Evolutionary conservation across 176 grass and related monocot species (phyloP).

Genomic region (Urochloa ruziziensis): DNA sequence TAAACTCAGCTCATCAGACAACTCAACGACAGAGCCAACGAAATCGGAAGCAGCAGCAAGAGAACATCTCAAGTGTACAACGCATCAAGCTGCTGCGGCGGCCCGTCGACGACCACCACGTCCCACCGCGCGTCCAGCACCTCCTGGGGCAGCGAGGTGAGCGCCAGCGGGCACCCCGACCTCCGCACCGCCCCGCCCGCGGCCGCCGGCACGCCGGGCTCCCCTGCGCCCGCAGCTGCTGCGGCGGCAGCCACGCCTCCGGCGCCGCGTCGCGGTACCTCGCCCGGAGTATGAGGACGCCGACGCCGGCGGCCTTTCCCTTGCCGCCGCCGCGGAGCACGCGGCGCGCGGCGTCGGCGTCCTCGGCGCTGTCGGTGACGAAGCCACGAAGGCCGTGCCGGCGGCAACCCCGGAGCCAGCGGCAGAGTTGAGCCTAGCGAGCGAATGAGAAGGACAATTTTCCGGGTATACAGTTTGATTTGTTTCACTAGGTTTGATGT

Average conservation of each 20-base stretch:
- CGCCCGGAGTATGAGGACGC: conserved; percentile 32
- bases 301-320: neutral
- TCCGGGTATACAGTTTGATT: too few relatives aligned
- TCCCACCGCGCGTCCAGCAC: conserved; percentile 66
- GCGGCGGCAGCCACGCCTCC: conserved; percentile 64
- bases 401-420: conserved; percentile 12
- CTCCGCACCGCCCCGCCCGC: conserved; percentile 34
- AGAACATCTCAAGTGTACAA: conserved; percentile 55
- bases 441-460: too few relatives aligned
- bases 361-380: conserved; percentile 60
- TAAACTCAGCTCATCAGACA: neutral
- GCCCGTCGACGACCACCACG: conserved; percentile 73
- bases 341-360: conserved; percentile 34
- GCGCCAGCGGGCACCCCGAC: conserved; percentile 53
- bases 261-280: conserved; percentile 48
- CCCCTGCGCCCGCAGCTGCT: conserved; percentile 37
- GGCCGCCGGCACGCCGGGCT: conserved; percentile 41
- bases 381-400: conserved; percentile 63
- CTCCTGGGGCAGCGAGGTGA: conserved; percentile 50
- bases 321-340: neutral
- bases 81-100: conserved; percentile 61
- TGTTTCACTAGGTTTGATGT: too few relatives aligned
- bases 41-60: neutral
- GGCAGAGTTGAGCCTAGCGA: conserved; percentile 58
- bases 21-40: neutral